These are phyloP conservation scores for Melampsora larici-populina DNA, from an alignment of 1,284 basidiomycete species.

Conservation along the genomic window DNA sequence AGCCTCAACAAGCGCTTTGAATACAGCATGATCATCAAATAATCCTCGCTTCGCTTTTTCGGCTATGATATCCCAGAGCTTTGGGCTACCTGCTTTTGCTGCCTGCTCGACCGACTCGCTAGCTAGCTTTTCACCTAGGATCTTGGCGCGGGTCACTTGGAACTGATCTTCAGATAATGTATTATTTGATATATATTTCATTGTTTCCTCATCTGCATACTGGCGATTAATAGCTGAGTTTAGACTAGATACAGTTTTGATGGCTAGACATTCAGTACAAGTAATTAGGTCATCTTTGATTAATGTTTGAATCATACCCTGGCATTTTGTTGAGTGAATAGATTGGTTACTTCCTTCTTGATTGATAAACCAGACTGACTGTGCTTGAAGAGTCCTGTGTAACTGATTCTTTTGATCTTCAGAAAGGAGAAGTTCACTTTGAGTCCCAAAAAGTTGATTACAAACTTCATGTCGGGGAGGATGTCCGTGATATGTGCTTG, in stretches of 20 bases:
- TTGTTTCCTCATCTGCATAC: not conserved
- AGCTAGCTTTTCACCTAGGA: not conserved
- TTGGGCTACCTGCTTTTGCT: not conserved
- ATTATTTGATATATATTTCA: not conserved
- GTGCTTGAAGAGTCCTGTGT: not conserved
- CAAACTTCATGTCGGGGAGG: conserved; percentile 12
- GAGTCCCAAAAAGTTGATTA: not conserved
- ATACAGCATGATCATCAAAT: not conserved
- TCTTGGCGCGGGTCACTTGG: not conserved
- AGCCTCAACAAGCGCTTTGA: conserved; percentile 8
- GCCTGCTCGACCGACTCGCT: not conserved
- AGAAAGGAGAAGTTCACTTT: not conserved
- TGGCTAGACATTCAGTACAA: not conserved
- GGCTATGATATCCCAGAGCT: not conserved
- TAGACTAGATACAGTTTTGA: not conserved
- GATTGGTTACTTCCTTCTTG: conserved; percentile 5
- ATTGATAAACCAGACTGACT: conserved; percentile 1
- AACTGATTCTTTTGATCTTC: not conserved
- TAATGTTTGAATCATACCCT: not conserved
- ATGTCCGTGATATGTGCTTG: conserved; percentile 5
- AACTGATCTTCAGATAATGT: not conserved
- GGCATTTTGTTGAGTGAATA: conserved; percentile 18
- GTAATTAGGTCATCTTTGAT: not conserved
- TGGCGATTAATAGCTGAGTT: not conserved
- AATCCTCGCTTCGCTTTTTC: not conserved